Evolutionary conservation across 1,139 yeast species (phyloP).

Genomic region (Kodamaea suecica): DNA sequence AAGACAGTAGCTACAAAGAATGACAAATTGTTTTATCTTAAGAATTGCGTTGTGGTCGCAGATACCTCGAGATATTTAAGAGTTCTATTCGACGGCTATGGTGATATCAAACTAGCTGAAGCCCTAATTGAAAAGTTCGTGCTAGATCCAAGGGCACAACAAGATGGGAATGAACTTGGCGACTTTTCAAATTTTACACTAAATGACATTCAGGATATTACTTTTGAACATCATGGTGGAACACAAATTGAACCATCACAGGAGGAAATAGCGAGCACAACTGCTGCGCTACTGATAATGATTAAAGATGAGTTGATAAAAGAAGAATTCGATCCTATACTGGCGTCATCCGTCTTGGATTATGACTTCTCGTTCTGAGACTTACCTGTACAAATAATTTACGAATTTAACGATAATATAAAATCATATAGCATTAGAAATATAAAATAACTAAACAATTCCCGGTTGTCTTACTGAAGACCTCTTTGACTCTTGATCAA

Average conservation of each 20-base stretch:
- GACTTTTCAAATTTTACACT: conserved; percentile 11
- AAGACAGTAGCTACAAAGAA: conserved; percentile 3
- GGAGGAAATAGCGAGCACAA: conserved; percentile 6
- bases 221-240: conserved; percentile 3
- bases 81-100: conserved; percentile 32
- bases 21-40: conserved; percentile 9
- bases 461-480: conserved; percentile 26
- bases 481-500: conserved; percentile 54
- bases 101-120: conserved; percentile 22
- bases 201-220: conserved; percentile 13
- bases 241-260: conserved; percentile 7
- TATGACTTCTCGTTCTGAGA: conserved; percentile 7
- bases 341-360: conserved; percentile 2
- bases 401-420: neutral
- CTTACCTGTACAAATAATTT: too few species aligned
- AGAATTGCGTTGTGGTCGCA: conserved; percentile 7
- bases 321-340: too few species aligned
- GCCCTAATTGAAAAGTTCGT: conserved; percentile 8
- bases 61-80: conserved; percentile 10
- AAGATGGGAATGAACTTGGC: neutral
- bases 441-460: too few species aligned
- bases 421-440: too few species aligned
- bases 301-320: too few species aligned
- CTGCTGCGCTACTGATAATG: neutral
- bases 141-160: neutral